phyloP scores from a whole-genome alignment of 306 rosid genomes.

The Boehmeria nivea region DNA sequence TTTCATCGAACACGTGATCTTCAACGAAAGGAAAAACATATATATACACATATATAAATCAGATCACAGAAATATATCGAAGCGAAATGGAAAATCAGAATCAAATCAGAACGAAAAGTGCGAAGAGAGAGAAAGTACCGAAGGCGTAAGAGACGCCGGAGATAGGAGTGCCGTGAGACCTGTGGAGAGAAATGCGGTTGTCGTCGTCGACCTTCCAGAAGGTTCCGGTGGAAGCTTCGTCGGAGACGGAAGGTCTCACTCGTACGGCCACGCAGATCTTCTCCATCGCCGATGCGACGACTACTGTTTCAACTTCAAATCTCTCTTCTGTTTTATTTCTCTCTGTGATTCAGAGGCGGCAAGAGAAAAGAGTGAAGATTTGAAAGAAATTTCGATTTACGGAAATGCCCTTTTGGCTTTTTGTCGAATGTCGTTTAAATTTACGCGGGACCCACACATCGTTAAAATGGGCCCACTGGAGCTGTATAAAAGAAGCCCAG shows the following conservation, averaged over 20 bases:
- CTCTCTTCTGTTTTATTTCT: neutral
- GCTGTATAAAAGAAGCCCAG: no score
- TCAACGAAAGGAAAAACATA: slow-evolving; percentile 10
- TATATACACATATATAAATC: neutral
- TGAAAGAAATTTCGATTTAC: neutral
- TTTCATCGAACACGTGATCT: slow-evolving; percentile 86
- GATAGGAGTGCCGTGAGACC: slow-evolving; percentile 67
- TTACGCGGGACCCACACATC: neutral
- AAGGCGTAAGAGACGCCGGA: slow-evolving; percentile 71
- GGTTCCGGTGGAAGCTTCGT: slow-evolving; percentile 41
- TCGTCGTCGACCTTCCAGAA: slow-evolving; percentile 87
- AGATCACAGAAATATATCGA: neutral
- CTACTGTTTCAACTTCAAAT: neutral
- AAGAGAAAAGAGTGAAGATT: neutral
- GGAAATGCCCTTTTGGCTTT: neutral
- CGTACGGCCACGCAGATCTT: slow-evolving; percentile 88
- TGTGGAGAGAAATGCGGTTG: slow-evolving; percentile 85
- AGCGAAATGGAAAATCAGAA: neutral
- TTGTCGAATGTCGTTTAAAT: no score
- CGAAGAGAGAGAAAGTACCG: slow-evolving; percentile 29
- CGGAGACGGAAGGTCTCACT: slow-evolving; percentile 55
- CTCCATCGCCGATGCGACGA: slow-evolving; percentile 48
- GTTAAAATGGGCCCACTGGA: no score
- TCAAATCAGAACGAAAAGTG: neutral
- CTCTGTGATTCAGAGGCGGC: neutral